These are phyloP conservation scores for Candida ulmi DNA, from an alignment of 805 yeast genomes.

Conservation along the genomic window DNA sequence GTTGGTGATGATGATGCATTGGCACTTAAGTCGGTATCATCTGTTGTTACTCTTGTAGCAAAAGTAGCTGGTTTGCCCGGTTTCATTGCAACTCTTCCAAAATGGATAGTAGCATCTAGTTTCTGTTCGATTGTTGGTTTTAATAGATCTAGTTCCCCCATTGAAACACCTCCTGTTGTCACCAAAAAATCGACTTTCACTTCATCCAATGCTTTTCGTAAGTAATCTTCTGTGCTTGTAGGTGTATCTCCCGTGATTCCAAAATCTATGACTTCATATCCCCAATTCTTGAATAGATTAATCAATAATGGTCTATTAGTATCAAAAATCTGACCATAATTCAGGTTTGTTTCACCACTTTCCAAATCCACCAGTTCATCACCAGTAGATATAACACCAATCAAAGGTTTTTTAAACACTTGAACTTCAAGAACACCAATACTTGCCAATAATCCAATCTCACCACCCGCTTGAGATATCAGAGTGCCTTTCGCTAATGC, in stretches of 20 bases:
- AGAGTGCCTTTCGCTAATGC: conserved; percentile 31
- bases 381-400: conserved; percentile 48
- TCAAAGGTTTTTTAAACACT: conserved; percentile 35
- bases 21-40: no score
- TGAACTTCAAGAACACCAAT: conserved; percentile 35
- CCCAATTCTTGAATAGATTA: conserved; percentile 28
- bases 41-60: no score
- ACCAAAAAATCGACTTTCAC: conserved; percentile 35
- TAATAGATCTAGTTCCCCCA: conserved; percentile 50
- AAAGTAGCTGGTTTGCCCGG: conserved; percentile 58
- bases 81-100: conserved; percentile 54
- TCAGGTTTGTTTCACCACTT: conserved; percentile 2
- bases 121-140: conserved; percentile 41
- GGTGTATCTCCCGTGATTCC: conserved; percentile 44
- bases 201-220: conserved; percentile 15
- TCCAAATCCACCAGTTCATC: conserved; percentile 39
- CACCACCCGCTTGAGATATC: conserved; percentile 41
- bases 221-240: conserved; percentile 22
- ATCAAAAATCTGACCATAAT: conserved; percentile 44
- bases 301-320: conserved; percentile 44
- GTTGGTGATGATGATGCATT: conserved; percentile 12
- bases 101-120: conserved; percentile 40
- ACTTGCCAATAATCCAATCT: conserved; percentile 42
- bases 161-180: conserved; percentile 55
- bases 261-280: conserved; percentile 37